Evolutionary conservation across 2,329 filamentous ascomycete genomes (phyloP), one percentile per base, ranked within the genome.

Genomic region (Sarocladium brachiariae): DNA sequence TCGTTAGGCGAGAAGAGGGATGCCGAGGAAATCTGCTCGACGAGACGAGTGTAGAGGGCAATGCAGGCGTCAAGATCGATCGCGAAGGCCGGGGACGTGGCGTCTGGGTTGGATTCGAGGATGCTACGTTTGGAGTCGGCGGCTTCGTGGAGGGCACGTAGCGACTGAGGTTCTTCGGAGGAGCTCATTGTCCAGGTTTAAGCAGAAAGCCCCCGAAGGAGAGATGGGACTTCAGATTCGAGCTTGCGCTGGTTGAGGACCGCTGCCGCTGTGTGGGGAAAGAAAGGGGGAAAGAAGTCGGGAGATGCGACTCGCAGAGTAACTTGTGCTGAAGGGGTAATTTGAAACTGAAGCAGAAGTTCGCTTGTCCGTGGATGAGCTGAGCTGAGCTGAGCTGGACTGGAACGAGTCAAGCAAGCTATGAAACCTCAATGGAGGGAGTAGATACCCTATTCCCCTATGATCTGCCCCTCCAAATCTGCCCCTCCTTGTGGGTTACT

Each of bases 1-100:
- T 99, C 93, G 68, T 99, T 99, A 31, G 83, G 76, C 58, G 89
- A 96, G 77, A 97, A 97, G 50, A 99, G 74, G 0, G 87, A 85
- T 23, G 93, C 74, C 53, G 81, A 76, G 56, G 81, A 74, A 56
- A 88, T 81, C 51, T 87, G 79, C 53, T 80, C 73, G 52, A 86
- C 74, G 65, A 87, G 91, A 65, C 86, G 75, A 60, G 86, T 75
- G 69, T 95, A 92, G 50, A 82, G 78, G 55, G 78, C 69, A 58
- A 95, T 81, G 35, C 87, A 80, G 34, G 75, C 69, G 53, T 74
- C 72, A 57, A 96, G 76, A 59, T 82, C 81, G 57, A 84, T 77
- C 62, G 81, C 81, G 69, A 86, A 92, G 51, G 73, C 67, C 30
- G 81, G 71, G 21, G 80, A 83, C 57, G 80, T 86, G 52, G 80